Conservation (phyloP, 2,329 filamentous ascomycete species). For the Cercospora janseana region DNA sequence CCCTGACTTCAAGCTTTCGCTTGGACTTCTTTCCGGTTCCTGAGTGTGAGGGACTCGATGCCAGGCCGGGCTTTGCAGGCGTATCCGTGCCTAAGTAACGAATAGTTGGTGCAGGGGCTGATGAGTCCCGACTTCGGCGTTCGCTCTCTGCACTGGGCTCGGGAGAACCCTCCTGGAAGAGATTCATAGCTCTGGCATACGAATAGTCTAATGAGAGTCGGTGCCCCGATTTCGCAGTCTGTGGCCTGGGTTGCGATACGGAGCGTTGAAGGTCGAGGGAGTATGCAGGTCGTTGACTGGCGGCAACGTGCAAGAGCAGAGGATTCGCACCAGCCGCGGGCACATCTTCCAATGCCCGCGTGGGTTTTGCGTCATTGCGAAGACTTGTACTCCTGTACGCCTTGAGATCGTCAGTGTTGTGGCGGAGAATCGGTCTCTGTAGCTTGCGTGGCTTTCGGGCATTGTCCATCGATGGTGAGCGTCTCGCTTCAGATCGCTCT, state of each 20-base stretch:
- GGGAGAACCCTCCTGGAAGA: conserved; percentile 25
- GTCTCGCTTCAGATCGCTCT: conserved; percentile 13
- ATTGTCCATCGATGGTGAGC: conserved; percentile 21
- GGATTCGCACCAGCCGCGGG: conserved; percentile 10
- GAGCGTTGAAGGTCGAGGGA: conserved; percentile 22
- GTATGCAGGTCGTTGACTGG: conserved; percentile 14
- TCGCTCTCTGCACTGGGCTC: conserved; percentile 12
- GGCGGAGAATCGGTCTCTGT: conserved; percentile 22
- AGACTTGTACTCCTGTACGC: conserved; percentile 46
- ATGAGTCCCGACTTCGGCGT: conserved; percentile 16
- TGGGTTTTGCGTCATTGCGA: conserved; percentile 14
- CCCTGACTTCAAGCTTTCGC: conserved; percentile 22
- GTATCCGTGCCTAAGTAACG: conserved; percentile 16
- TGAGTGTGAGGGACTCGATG: conserved; percentile 5
- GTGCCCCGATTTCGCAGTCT: conserved; percentile 25
- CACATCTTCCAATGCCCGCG: not conserved
- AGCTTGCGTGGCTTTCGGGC: conserved; percentile 18
- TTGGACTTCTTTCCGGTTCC: conserved; percentile 22
- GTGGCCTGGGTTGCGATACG: conserved; percentile 22
- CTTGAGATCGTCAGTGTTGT: conserved; percentile 38
- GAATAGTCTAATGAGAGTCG: conserved; percentile 35
- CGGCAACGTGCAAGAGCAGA: not conserved
- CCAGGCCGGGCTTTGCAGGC: conserved; percentile 10
- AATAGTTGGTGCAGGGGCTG: conserved; percentile 18
- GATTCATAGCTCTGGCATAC: conserved; percentile 32